Conservation (phyloP, 73 alveolate genomes). For the Paramecium octaurelia region DNA sequence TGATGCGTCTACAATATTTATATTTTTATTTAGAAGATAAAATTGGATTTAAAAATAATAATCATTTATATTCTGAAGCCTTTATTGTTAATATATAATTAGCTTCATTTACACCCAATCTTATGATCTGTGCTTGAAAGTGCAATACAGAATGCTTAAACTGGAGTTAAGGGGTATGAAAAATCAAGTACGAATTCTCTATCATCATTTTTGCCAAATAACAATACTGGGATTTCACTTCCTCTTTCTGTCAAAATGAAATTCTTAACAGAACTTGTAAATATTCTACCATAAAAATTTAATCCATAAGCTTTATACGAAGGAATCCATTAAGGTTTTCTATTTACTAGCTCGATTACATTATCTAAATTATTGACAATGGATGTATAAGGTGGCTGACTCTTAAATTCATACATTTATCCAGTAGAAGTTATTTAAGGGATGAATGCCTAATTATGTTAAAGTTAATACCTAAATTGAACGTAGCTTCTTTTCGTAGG, state of each 20-base stretch:
- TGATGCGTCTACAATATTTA: background rate
- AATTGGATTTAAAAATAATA: too few species aligned
- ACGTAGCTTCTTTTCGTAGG: background rate
- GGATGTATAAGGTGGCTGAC: background rate
- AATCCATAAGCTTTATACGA: background rate
- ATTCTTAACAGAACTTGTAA: background rate
- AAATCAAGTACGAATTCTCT: background rate
- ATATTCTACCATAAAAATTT: background rate
- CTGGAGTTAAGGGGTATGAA: background rate
- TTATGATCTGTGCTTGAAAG: background rate
- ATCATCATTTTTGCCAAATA: background rate
- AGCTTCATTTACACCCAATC: background rate
- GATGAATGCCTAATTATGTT: background rate
- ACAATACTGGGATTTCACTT: background rate
- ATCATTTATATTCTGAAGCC: background rate
- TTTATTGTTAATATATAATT: background rate
- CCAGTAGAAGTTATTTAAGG: background rate
- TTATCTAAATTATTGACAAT: background rate
- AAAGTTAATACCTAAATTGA: background rate
- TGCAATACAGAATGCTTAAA: background rate
- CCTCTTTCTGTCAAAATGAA: background rate
- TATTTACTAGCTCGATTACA: background rate
- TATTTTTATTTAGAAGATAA: background rate
- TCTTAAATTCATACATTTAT: background rate
- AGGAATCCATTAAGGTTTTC: background rate